Conservation (phyloP, 768 basidiomycete species). For the Porphyrellus cyaneotinctus region DNA sequence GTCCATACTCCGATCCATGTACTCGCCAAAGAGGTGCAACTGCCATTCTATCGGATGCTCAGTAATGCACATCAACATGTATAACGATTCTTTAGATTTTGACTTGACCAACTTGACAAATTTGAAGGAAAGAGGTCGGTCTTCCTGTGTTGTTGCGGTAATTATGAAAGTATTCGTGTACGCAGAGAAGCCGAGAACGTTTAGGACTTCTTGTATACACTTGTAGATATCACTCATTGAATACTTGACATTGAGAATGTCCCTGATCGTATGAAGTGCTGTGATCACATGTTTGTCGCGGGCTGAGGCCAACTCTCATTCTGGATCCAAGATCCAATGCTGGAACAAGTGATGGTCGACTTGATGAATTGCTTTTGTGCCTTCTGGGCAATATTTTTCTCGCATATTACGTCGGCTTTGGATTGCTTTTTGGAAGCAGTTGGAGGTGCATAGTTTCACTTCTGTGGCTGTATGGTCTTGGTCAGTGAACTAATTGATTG, state of each 20-base stretch:
- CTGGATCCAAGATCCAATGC: conserved; percentile 48
- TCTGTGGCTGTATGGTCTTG: conserved; percentile 10
- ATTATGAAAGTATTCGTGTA: conserved; percentile 29
- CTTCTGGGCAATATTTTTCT: conserved; percentile 44
- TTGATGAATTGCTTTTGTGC: conserved; percentile 37
- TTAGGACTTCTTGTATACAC: conserved; percentile 39
- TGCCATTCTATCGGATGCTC: conserved; percentile 65
- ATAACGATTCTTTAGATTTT: conserved; percentile 35
- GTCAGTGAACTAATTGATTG: not conserved
- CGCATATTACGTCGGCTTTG: conserved; percentile 40
- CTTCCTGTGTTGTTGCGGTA: conserved; percentile 11
- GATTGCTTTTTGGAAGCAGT: conserved; percentile 31
- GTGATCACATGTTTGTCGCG: conserved; percentile 45
- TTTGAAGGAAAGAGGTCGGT: conserved; percentile 42
- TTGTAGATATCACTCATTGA: conserved; percentile 30
- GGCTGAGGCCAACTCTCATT: conserved; percentile 33
- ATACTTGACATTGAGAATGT: conserved; percentile 35
- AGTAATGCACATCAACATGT: conserved; percentile 52
- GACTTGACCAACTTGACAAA: conserved; percentile 54
- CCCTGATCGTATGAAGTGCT: conserved; percentile 48
- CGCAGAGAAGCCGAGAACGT: conserved; percentile 45
- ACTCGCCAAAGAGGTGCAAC: conserved; percentile 63
- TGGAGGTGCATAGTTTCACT: conserved; percentile 11
- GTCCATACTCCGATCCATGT: conserved; percentile 72
- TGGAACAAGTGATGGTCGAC: conserved; percentile 45